Base-by-base conservation (phyloP, 1,284 basidiomycete genomes). In the Apiotrichum porosum region DNA sequence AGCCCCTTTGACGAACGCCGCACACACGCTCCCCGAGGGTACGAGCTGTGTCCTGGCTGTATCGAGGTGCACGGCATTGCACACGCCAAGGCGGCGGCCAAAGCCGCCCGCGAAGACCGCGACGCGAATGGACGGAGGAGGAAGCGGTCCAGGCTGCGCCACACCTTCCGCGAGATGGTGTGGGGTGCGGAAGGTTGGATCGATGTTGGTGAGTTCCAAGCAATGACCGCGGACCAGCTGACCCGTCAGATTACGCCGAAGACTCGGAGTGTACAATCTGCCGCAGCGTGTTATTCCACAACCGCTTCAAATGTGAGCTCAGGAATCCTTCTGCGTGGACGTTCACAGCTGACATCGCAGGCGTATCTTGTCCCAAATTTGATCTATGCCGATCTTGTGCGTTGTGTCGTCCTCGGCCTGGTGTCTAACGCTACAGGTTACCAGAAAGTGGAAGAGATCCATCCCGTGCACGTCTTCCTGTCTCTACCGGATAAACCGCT, bases 391-490 rank as follows among this genome's bases (percentile, higher is more conserved):
- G 81, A 38, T 83, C 84, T 2, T 92, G 88, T 66, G 86, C 86
- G 60, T 48, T 17, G 2, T 4, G 19, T n/a, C n/a, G n/a, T n/a
- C n/a, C n/a, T n/a, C 17, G 1, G 12, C 6, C 26, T 4, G 4
- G 6, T n/a, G 14, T 15, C 31, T 32, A 6, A 22, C 12, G 36
- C 45, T 35, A n/a, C 36, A 60, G 55, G 59, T 45, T 62, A 63
- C 52, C 61, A 58, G 41, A 58, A 64, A 75, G 88, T 91, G 8
- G 86, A 92, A 58, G 88, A 91, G 60, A 81, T 92, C 18, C 90
- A 94, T 63, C 90, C 90, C 6, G 80, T 81, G 0, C 88, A 94
- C 64, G 82, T 84, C 0, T 93, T 93, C 76, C 74, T 92, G 10
- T 78, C 81, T 4, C 78, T 91, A 3, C 83, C 83, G n/a, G 85